Conservation (phyloP, 768 basidiomycete species). For the Rhodocollybia butyracea region DNA sequence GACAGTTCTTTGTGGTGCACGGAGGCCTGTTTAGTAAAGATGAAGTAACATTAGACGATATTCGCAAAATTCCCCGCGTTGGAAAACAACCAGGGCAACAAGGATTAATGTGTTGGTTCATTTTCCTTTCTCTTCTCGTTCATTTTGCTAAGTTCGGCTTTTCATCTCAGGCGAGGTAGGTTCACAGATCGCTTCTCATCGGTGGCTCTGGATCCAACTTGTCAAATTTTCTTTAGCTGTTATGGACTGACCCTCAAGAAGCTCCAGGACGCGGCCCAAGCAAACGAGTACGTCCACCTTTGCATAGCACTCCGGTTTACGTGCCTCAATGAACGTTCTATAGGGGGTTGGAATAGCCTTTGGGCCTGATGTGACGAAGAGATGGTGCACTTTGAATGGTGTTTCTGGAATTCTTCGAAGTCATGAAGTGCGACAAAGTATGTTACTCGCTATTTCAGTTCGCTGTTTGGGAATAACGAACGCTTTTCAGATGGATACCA, state of each 20-base stretch:
- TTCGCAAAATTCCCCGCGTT: constrained; percentile 82
- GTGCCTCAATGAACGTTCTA: constrained; percentile 11
- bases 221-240: constrained; percentile 43
- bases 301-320: constrained; percentile 1
- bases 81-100: constrained; percentile 92
- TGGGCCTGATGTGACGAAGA: constrained; percentile 88
- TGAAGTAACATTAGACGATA: constrained; percentile 89
- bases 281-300: constrained; percentile 69
- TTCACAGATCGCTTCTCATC: neutral
- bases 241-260: constrained; percentile 97
- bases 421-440: constrained; percentile 94
- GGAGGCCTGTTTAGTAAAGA: constrained; percentile 97
- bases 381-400: constrained; percentile 86
- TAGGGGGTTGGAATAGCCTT: constrained; percentile 95
- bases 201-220: neutral
- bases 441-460: constrained; percentile 11
- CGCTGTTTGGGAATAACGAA: neutral
- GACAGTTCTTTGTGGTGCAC: constrained; percentile 93
- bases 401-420: constrained; percentile 89
- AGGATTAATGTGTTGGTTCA: constrained; percentile 84
- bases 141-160: constrained; percentile 3
- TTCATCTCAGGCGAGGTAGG: constrained; percentile 58
- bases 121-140: neutral
- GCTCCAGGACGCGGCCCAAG: constrained; percentile 88
- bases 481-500: constrained; percentile 75